A percentile compares a stretch with the other conserved stretches of the same genome.
These are phyloP conservation scores for Pichia insulana DNA, from an alignment of 805 yeast species.

Conservation along the genomic window DNA sequence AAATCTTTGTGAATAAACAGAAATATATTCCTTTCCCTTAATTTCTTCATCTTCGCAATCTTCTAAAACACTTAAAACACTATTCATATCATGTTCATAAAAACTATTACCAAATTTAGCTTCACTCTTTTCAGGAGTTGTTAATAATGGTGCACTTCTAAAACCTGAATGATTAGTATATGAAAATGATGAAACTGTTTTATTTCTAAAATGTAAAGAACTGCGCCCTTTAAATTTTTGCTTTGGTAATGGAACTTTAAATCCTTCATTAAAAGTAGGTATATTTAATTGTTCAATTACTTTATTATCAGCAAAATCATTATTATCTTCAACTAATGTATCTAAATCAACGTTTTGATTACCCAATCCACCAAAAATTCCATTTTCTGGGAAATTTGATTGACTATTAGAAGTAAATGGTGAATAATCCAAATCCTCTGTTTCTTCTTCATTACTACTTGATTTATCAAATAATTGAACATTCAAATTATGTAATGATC, in stretches of 20 bases:
- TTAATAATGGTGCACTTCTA: conserved; percentile 9
- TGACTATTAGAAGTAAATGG: background rate
- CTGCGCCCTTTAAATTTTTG: conserved; percentile 3
- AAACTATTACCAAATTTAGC: conserved; percentile 4
- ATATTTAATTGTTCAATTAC: background rate
- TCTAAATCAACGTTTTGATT: conserved; percentile 19
- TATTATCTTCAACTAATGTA: conserved; percentile 16
- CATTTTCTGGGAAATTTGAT: conserved; percentile 4
- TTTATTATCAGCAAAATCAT: background rate
- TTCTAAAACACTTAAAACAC: conserved; percentile 6
- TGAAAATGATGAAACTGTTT: conserved; percentile 19
- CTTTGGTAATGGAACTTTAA: conserved; percentile 10
- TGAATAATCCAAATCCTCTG: conserved; percentile 1
- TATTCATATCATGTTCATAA: conserved; percentile 1
- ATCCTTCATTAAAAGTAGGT: conserved; percentile 3
- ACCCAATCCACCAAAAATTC: conserved; percentile 23
- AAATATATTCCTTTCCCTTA: conserved; percentile 3
- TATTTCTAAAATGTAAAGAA: conserved; percentile 19
- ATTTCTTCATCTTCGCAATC: background rate
- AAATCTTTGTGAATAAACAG: conserved; percentile 15
- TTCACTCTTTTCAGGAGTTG: conserved; percentile 8
- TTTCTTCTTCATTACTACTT: background rate
- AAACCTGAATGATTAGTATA: conserved; percentile 7
- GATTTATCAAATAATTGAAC: background rate
- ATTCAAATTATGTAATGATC: background rate